A percentile compares a stretch with the other conserved stretches of the same genome.
Evolutionary conservation across 495 filamentous ascomycete species (phyloP).

Genomic region (Astrothelium macrocarpum): DNA sequence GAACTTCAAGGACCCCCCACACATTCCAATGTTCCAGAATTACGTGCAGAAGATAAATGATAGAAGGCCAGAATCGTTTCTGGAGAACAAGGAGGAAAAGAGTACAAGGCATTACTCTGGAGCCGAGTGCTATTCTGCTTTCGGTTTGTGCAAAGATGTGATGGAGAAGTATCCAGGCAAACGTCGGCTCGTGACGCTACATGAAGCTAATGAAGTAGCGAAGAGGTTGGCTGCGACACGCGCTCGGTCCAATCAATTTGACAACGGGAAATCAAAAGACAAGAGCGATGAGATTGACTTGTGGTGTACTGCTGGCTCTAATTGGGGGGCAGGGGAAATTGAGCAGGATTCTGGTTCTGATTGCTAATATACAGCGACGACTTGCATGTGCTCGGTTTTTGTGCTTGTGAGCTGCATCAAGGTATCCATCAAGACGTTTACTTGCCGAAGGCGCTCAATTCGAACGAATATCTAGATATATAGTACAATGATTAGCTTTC

Average conservation of each 20-base stretch:
- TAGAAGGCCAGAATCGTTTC: conserved; percentile 21
- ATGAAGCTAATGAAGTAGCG: conserved; percentile 65
- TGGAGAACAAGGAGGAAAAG: conserved; percentile 12
- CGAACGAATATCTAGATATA: neutral
- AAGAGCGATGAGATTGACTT: neutral
- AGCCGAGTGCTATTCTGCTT: conserved; percentile 8
- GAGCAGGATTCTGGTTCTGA: neutral
- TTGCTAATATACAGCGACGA: neutral
- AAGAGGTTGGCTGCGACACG: conserved; percentile 42
- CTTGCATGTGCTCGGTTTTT: neutral
- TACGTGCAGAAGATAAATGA: conserved; percentile 4
- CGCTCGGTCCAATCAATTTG: neutral
- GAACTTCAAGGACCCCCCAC: conserved; percentile 15
- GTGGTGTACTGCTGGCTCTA: neutral
- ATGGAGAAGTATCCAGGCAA: conserved; percentile 32
- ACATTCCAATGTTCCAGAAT: neutral
- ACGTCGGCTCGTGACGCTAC: conserved; percentile 54
- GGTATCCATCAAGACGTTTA: neutral
- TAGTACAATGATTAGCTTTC: neutral
- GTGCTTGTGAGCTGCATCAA: neutral
- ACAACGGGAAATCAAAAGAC: neutral
- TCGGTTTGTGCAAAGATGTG: conserved; percentile 20
- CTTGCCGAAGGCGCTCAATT: neutral
- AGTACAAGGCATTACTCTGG: conserved; percentile 9
- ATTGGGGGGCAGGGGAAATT: neutral